These are phyloP conservation scores for Plasmodium sp. DNA, from an alignment of 169 alveolate species.

Conservation along the genomic window DNA sequence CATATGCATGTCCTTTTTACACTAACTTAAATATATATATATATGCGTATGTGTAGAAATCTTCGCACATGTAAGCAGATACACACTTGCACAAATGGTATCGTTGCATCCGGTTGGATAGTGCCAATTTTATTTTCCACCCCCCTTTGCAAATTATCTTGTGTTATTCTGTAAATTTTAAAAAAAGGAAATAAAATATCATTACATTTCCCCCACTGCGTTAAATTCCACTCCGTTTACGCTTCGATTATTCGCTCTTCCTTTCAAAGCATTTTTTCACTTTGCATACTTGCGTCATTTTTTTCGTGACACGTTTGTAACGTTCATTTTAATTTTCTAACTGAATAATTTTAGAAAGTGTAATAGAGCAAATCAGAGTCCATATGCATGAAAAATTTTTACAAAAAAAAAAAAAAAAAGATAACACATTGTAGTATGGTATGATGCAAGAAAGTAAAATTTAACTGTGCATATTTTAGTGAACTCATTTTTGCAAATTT, in stretches of 20 bases:
- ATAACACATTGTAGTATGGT: neutral
- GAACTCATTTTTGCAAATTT: neutral
- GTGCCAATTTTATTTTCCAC: neutral
- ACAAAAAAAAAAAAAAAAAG: neutral
- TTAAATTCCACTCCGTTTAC: neutral
- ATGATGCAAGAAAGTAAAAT: neutral
- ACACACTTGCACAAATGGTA: neutral
- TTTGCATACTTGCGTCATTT: neutral
- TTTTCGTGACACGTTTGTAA: neutral
- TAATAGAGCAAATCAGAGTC: neutral
- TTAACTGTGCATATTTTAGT: neutral
- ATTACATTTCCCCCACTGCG: neutral
- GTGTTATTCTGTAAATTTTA: neutral
- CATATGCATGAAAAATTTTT: conserved; percentile 3
- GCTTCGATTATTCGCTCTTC: neutral
- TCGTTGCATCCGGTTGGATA: neutral
- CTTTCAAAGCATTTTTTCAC: neutral
- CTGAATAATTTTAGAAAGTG: conserved; percentile 12
- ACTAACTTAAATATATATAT: neutral
- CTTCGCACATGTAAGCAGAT: neutral
- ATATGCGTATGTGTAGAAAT: neutral
- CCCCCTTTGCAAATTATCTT: neutral
- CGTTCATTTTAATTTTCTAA: neutral
- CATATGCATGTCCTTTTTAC: conserved; percentile 2
- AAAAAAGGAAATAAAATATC: neutral